Evolutionary conservation across 306 rosid species (phyloP), one percentile per base, ranked within the genome.

Genomic region (Elaeagnus macrophylla): DNA sequence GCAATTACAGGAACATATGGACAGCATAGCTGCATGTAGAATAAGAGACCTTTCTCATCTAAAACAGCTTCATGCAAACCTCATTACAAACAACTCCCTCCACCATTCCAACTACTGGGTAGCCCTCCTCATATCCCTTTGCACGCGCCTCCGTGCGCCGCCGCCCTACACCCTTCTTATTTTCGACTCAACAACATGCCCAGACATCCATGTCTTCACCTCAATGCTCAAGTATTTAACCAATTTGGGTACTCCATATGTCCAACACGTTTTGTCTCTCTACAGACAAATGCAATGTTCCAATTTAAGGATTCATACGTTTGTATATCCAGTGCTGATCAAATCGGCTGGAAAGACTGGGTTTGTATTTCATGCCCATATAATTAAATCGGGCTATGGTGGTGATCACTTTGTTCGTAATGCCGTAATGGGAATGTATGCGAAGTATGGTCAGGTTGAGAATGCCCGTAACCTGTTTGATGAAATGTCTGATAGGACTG

Each of bases 61-160:
- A 37, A 71, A 38, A 41, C 81, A 78, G 64, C 60, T 84, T 7
- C 94, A 81, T 69, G 83, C 85, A 25, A 78, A 66, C 17, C 75
- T 81, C 38, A 11, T 81, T 61, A 70, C 52, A 25, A 68, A 60
- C 32, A 25, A 25, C 36, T 73, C 76, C 66, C 72, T 68, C 53
- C 85, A 76, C 66, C 56, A 54, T 67, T 76, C 76, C 38, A 78
- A 69, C 65, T 61, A 78, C 13, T 81, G 76, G 76, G 70, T 78
- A 16, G 53, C 76, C 10, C 40, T 75, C 3, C 88, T 81, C 61
- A 73, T 81, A 64, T 17, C 61, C 38, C 77, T 61, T n/a, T 84
- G 85, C 77, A 61, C 65, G 12, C 85, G 75, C 80, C 69, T 81
- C 64, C 78, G 51, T 11, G 88, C 85, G 9, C 85, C 80, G 13